These are phyloP conservation scores for Pleurotus citrinopileatus DNA, from an alignment of 768 basidiomycete genomes.

Conservation along the genomic window DNA sequence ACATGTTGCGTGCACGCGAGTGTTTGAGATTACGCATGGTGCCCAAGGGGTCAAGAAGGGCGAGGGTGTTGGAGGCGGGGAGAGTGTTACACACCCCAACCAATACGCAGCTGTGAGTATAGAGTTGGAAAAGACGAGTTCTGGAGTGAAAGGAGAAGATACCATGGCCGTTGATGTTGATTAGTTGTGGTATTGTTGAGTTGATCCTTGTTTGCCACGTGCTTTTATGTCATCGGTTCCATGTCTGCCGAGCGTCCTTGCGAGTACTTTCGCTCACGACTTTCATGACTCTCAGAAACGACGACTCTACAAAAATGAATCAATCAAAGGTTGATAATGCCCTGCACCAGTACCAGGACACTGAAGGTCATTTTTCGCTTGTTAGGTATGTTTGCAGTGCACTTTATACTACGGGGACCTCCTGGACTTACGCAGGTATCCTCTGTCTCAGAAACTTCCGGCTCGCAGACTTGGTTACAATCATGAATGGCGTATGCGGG, in stretches of 20 bases:
- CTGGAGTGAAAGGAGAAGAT: constrained; percentile 33
- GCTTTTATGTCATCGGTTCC: constrained; percentile 1
- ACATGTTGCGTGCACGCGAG: constrained; percentile 95
- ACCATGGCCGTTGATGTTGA: constrained; percentile 40
- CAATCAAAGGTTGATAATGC: constrained; percentile 32
- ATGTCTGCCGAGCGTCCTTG: too few species aligned
- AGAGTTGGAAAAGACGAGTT: constrained; percentile 51
- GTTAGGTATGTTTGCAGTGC: constrained; percentile 69
- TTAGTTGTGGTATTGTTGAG: not conserved
- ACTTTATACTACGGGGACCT: too few species aligned
- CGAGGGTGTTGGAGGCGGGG: constrained; percentile 82
- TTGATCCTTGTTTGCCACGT: not conserved
- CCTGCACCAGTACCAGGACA: constrained; percentile 81
- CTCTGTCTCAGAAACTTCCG: constrained; percentile 82
- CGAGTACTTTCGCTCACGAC: constrained; percentile 17
- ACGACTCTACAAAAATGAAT: constrained; percentile 19
- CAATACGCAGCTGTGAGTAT: constrained; percentile 78
- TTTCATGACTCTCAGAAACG: constrained; percentile 34
- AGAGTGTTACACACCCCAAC: constrained; percentile 93
- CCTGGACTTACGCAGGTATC: too few species aligned
- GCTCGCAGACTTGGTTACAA: constrained; percentile 95
- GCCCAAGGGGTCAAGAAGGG: constrained; percentile 75
- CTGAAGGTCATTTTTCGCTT: constrained; percentile 94
- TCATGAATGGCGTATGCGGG: constrained; percentile 99
- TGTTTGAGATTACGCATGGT: constrained; percentile 92